These are phyloP conservation scores for Fusarium sp. DNA, from an alignment of 2,329 filamentous ascomycete genomes.

Conservation along the genomic window DNA sequence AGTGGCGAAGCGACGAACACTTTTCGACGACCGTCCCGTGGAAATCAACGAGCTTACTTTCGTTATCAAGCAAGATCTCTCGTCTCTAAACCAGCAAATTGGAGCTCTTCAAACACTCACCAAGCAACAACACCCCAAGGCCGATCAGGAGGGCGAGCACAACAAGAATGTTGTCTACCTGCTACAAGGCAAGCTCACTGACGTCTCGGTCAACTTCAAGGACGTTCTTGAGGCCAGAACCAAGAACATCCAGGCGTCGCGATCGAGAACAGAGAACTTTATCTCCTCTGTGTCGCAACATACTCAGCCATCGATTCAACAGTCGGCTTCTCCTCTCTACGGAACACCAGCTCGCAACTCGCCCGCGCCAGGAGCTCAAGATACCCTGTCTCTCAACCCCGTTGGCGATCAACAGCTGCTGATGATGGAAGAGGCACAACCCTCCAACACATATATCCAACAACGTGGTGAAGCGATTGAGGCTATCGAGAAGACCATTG, in stretches of 20 bases:
- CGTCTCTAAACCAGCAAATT: slow-evolving; percentile 85
- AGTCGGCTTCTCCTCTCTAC: slow-evolving; percentile 88
- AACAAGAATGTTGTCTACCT: slow-evolving; percentile 97
- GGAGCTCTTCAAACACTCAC: slow-evolving; percentile 82
- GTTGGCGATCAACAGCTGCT: slow-evolving; percentile 86
- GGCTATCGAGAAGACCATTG: slow-evolving; percentile 94
- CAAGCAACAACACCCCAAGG: slow-evolving; percentile 77
- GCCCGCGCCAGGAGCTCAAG: slow-evolving; percentile 72
- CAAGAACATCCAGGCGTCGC: slow-evolving; percentile 96
- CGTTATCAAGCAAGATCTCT: slow-evolving; percentile 97
- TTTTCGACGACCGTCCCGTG: slow-evolving; percentile 96
- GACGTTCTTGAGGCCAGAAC: slow-evolving; percentile 95
- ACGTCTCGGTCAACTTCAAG: slow-evolving; percentile 96
- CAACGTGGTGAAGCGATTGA: slow-evolving; percentile 96
- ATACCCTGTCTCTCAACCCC: slow-evolving; percentile 86
- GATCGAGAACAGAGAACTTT: slow-evolving; percentile 94
- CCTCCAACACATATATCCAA: slow-evolving; percentile 88
- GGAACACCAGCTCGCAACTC: slow-evolving; percentile 77
- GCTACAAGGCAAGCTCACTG: slow-evolving; percentile 89
- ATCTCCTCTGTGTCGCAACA: slow-evolving; percentile 88
- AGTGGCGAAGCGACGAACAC: slow-evolving; percentile 95
- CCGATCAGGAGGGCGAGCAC: slow-evolving; percentile 90
- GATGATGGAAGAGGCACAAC: slow-evolving; percentile 90
- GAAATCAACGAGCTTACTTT: slow-evolving; percentile 98
- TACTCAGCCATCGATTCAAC: slow-evolving; percentile 72